Conservation (phyloP, 2,329 filamentous ascomycete genomes). For the Colletotrichum spinosum region DNA sequence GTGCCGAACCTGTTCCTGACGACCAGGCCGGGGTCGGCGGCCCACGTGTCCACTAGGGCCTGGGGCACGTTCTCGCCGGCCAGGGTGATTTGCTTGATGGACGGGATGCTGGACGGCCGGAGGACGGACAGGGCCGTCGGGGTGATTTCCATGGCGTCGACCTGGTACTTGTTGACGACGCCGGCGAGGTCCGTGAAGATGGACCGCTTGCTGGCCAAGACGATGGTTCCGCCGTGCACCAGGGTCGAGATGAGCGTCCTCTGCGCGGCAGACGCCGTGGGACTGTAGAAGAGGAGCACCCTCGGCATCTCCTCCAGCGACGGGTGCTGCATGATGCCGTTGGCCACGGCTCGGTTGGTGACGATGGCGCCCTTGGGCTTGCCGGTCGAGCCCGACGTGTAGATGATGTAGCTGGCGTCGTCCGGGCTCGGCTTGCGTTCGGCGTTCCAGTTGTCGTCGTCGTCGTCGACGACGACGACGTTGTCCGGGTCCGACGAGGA, state of each 20-base stretch:
- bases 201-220: slow-evolving; percentile 40
- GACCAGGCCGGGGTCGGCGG: not conserved
- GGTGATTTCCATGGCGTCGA: slow-evolving; percentile 40
- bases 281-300: slow-evolving; percentile 41
- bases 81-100: slow-evolving; percentile 36
- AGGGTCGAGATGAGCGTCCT: slow-evolving; percentile 38
- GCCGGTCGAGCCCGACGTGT: slow-evolving; percentile 41
- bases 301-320: slow-evolving; percentile 20
- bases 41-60: slow-evolving; percentile 35
- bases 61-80: slow-evolving; percentile 41
- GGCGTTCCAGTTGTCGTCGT: not conserved
- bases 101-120: not conserved
- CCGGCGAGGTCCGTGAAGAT: slow-evolving; percentile 39
- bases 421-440: not conserved
- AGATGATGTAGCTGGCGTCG: slow-evolving; percentile 40
- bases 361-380: slow-evolving; percentile 43
- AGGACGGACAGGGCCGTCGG: slow-evolving; percentile 40
- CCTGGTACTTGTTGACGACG: slow-evolving; percentile 33
- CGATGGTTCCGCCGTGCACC: slow-evolving; percentile 38
- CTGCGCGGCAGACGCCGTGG: slow-evolving; percentile 38
- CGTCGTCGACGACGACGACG: not conserved
- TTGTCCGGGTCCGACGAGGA: too few species aligned
- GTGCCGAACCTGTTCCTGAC: slow-evolving; percentile 43
- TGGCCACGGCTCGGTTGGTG: slow-evolving; percentile 38
- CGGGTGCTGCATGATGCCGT: slow-evolving; percentile 1